Evolutionary conservation across 768 basidiomycete genomes (phyloP).

Genomic region (Auricularia auricula-judae): DNA sequence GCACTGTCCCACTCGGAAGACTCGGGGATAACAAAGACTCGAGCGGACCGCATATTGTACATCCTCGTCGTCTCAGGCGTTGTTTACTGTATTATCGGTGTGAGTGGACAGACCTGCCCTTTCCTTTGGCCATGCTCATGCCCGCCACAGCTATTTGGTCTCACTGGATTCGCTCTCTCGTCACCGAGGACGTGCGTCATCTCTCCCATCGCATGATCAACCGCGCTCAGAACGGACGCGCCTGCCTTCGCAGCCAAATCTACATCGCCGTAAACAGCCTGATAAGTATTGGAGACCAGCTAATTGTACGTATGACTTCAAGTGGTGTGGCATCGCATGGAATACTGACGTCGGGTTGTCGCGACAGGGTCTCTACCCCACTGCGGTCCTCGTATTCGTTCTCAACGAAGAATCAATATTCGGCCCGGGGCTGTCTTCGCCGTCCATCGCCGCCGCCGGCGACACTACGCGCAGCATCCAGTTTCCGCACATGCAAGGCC

Average conservation of each 20-base stretch:
- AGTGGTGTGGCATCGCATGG: neutral
- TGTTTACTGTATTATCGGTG: neutral
- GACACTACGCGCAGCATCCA: no score
- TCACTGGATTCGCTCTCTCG: neutral
- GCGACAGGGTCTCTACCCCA: neutral
- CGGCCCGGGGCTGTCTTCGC: neutral
- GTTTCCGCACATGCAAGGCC: no score
- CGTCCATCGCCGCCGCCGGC: no score
- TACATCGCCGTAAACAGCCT: neutral
- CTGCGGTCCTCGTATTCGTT: neutral
- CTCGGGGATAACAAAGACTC: neutral
- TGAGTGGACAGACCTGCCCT: neutral
- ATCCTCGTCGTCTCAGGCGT: neutral
- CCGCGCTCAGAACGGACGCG: no score
- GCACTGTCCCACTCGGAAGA: neutral
- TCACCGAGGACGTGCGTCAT: no score
- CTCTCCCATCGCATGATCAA: no score
- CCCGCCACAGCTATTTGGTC: neutral
- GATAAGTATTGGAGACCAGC: neutral
- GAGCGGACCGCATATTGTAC: neutral
- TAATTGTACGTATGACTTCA: neutral
- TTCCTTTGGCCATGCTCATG: neutral
- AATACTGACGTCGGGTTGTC: neutral
- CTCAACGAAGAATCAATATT: neutral
- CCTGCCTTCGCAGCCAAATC: neutral